phyloP scores from a whole-genome alignment of 768 basidiomycete species.

The Tricholoma sp. region DNA sequence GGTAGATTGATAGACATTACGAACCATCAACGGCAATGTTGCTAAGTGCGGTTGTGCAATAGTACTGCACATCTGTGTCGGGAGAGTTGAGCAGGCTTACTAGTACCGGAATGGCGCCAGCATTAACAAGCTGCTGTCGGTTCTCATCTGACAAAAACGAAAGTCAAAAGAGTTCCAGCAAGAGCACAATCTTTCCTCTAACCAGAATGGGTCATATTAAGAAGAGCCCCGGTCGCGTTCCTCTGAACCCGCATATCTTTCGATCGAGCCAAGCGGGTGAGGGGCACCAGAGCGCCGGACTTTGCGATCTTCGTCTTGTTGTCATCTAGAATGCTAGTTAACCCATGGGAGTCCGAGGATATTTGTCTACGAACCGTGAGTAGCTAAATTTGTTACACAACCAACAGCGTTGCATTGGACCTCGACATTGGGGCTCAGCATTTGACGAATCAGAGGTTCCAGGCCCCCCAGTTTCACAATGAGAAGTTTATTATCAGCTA shows the following conservation, averaged over 20 bases:
- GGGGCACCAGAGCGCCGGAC: slow-evolving; percentile 95
- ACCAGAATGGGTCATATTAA: slow-evolving; percentile 99
- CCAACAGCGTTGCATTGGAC: slow-evolving; percentile 99
- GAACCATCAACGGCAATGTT: slow-evolving; percentile 97
- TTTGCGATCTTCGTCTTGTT: slow-evolving; percentile 99
- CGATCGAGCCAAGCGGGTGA: slow-evolving; percentile 91
- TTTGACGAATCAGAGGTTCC: slow-evolving; percentile 96
- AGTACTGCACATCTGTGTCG: slow-evolving; percentile 99
- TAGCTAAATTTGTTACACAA: slow-evolving; percentile 97
- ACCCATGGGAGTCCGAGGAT: slow-evolving; percentile 8
- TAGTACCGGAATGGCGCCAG: slow-evolving; percentile 95
- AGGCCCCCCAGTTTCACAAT: slow-evolving; percentile 97
- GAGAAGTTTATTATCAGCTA: slow-evolving; percentile 98
- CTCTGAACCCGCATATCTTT: slow-evolving; percentile 99
- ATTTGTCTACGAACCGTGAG: slow-evolving; percentile 67
- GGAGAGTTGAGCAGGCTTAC: slow-evolving; percentile 91
- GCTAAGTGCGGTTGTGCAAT: slow-evolving; percentile 96
- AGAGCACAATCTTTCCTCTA: slow-evolving; percentile 16
- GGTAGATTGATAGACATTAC: slow-evolving; percentile 1
- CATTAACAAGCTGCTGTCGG: slow-evolving; percentile 95
- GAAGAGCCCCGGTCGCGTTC: slow-evolving; percentile 94
- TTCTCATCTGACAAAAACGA: slow-evolving; percentile 73
- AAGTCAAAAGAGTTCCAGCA: neutral
- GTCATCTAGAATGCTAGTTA: slow-evolving; percentile 58
- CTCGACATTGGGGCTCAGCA: slow-evolving; percentile 98